These are phyloP conservation scores for Solanum hybrid DNA, from an alignment of 305 asterid species.

Conservation along the genomic window DNA sequence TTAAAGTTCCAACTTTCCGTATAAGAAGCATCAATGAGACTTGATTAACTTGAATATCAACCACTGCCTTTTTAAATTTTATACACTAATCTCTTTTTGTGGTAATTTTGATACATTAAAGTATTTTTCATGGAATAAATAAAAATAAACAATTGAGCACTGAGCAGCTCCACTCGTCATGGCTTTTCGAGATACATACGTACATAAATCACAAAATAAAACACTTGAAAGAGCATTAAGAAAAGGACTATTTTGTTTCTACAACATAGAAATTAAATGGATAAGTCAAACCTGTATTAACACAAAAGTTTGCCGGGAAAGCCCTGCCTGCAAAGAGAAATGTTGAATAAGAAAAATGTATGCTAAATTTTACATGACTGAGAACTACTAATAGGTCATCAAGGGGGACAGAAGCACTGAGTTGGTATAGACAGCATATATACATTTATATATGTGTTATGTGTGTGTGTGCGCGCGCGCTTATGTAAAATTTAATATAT, in stretches of 20 bases:
- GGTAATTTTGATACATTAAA: not conserved
- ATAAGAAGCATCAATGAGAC: not conserved
- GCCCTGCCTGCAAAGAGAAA: constrained; percentile 66
- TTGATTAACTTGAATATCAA: not conserved
- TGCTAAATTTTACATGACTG: not conserved
- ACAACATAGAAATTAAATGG: constrained; percentile 9
- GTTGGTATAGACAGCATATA: not conserved
- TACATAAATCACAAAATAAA: not conserved
- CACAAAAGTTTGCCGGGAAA: constrained; percentile 71
- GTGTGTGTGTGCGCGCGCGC: not conserved
- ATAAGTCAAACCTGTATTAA: constrained; percentile 76
- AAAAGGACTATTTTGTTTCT: not conserved
- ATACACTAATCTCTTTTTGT: not conserved
- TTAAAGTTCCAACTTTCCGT: not conserved
- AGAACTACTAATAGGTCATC: not conserved
- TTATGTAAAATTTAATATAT: not conserved
- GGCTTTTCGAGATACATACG: not conserved
- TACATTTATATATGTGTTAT: not conserved
- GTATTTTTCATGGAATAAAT: not conserved
- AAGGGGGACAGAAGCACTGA: not conserved
- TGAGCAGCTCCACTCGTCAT: not conserved
- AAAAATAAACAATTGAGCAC: not conserved
- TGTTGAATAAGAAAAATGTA: not conserved
- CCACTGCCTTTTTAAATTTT: not conserved
- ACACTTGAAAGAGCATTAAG: not conserved